These are phyloP conservation scores for Lyophyllum semitale DNA, from an alignment of 768 basidiomycete species.

Conservation along the genomic window DNA sequence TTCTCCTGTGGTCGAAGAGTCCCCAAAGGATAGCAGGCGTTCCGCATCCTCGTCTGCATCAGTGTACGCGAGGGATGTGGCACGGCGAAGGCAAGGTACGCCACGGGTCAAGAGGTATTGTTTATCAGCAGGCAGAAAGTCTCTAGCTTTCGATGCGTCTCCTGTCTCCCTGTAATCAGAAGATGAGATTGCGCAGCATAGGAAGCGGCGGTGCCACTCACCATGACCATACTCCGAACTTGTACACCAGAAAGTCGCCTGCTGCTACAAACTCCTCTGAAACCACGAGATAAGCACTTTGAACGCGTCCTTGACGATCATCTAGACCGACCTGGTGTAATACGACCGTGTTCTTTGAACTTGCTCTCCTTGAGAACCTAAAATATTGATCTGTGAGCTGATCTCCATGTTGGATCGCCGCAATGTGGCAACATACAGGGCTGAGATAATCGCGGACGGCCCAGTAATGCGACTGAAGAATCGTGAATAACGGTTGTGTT, in stretches of 20 bases:
- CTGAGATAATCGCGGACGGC: constrained; percentile 88
- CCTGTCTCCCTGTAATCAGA: constrained; percentile 81
- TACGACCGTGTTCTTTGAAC: constrained; percentile 97
- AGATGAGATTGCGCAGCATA: not conserved
- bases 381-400: constrained; percentile 31
- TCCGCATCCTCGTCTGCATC: constrained; percentile 97
- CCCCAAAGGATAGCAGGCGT: constrained; percentile 83
- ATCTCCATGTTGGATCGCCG: constrained; percentile 24
- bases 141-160: constrained; percentile 79
- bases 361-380: constrained; percentile 97
- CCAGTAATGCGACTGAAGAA: constrained; percentile 18
- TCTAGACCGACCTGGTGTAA: constrained; percentile 76
- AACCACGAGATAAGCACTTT: constrained; percentile 14
- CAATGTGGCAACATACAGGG: constrained; percentile 48
- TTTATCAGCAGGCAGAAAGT: constrained; percentile 94
- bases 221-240: constrained; percentile 99
- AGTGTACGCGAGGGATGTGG: constrained; percentile 89
- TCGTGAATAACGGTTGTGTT: not conserved
- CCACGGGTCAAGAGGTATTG: constrained; percentile 96
- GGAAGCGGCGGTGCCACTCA: constrained; percentile 35
- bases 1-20: constrained; percentile 52
- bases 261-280: constrained; percentile 97
- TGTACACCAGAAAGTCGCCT: constrained; percentile 96
- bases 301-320: constrained; percentile 15
- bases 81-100: constrained; percentile 95